Conservation (phyloP, 129 eudicot species). For the Solidago caesia region DNA sequence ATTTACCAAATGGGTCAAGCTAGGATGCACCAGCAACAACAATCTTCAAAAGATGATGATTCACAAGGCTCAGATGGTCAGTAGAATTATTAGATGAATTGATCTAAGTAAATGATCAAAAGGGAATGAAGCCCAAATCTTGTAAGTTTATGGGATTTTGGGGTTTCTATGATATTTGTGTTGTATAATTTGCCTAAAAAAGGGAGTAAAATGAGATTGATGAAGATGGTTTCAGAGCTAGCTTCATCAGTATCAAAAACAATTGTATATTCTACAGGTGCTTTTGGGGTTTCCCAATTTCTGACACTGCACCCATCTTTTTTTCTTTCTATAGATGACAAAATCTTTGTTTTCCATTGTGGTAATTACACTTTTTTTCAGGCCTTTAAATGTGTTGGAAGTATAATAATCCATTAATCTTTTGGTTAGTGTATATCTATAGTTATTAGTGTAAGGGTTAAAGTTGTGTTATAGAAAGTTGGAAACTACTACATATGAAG, state of each 20-base stretch:
- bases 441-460: no score
- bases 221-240: no score
- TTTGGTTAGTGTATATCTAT: no score
- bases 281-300: conserved; percentile 26
- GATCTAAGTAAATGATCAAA: not conserved
- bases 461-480: no score
- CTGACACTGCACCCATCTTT: conserved; percentile 2
- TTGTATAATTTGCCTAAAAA: conserved; percentile 26
- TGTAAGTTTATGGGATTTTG: conserved; percentile 12
- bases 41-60: conserved; percentile 68
- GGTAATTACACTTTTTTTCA: not conserved
- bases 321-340: conserved; percentile 22
- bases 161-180: conserved; percentile 29
- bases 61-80: conserved; percentile 75
- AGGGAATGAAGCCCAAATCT: conserved; percentile 24
- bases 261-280: conserved; percentile 35
- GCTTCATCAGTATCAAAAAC: no score
- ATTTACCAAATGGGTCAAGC: conserved; percentile 80
- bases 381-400: not conserved
- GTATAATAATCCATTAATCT: no score
- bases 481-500: no score
- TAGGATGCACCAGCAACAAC: conserved; percentile 57
- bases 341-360: not conserved
- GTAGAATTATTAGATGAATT: conserved; percentile 28
- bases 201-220: not conserved